These are phyloP conservation scores for Naganishia cerealis DNA, from an alignment of 1,284 basidiomycete species.

Conservation along the genomic window DNA sequence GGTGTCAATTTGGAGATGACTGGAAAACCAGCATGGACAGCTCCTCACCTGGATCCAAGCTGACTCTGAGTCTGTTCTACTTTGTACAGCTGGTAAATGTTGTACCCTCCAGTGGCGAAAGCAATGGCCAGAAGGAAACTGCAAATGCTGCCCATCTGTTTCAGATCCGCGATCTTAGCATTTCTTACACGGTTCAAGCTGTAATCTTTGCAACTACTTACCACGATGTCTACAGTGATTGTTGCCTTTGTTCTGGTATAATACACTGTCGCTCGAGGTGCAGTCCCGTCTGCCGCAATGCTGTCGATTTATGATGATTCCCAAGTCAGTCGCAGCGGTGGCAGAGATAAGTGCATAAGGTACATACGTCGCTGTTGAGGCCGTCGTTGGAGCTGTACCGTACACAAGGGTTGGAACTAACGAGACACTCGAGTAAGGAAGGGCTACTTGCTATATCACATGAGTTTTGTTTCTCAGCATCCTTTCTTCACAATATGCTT, in stretches of 20 bases:
- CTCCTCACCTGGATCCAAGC: slow-evolving; percentile 13
- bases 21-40: neutral
- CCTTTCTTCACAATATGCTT: neutral
- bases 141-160: slow-evolving; percentile 24
- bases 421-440: neutral
- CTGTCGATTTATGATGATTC: neutral
- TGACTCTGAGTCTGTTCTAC: slow-evolving; percentile 12
- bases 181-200: too few species aligned
- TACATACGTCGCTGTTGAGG: neutral
- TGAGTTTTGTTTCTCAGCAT: neutral
- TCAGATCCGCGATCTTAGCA: neutral
- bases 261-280: slow-evolving; percentile 7
- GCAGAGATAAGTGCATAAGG: too few species aligned
- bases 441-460: neutral
- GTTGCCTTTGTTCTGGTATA: neutral
- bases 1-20: neutral
- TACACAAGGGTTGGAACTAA: neutral
- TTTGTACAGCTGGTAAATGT: slow-evolving; percentile 4
- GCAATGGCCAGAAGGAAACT: slow-evolving; percentile 10
- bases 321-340: neutral
- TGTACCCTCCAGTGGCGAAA: slow-evolving; percentile 4
- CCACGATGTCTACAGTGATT: slow-evolving; percentile 9
- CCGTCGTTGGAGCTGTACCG: neutral
- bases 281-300: neutral
- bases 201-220: neutral